A percentile compares a stretch with the other conserved stretches of the same genome.
These are phyloP conservation scores for Chlamydomonas incerta DNA, from an alignment of 139 green algal genomes.

Conservation along the genomic window DNA sequence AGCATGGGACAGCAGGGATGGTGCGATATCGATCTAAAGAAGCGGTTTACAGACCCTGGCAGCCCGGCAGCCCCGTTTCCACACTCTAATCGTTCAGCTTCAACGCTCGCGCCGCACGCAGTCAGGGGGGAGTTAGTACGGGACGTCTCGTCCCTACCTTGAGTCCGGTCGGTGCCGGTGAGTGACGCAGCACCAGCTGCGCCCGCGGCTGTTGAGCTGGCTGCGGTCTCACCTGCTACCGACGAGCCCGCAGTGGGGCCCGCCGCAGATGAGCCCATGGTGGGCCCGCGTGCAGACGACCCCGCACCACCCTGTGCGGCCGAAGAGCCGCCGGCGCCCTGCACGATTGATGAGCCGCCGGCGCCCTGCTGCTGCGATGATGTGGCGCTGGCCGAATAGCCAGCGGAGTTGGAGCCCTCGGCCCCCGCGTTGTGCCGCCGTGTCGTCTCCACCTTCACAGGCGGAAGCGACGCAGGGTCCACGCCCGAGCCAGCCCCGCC, in stretches of 20 bases:
- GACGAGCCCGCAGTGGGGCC: background rate
- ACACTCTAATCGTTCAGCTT: too few species aligned
- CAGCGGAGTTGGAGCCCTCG: background rate
- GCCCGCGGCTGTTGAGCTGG: background rate
- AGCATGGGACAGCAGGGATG: too few species aligned
- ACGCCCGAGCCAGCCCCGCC: too few species aligned
- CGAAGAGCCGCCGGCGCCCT: too few species aligned
- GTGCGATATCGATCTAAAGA: too few species aligned
- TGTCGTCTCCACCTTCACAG: constrained; percentile 17
- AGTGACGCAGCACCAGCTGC: background rate
- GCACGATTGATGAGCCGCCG: background rate
- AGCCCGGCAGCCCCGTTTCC: too few species aligned
- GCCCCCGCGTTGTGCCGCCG: background rate
- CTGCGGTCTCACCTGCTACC: background rate
- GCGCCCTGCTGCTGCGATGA: background rate
- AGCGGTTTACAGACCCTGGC: too few species aligned
- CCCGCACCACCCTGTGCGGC: too few species aligned
- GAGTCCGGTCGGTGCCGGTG: too few species aligned
- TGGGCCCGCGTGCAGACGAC: background rate
- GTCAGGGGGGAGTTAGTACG: background rate
- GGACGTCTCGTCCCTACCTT: background rate
- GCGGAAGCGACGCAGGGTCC: too few species aligned
- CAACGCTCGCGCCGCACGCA: background rate
- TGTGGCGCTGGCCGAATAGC: background rate
- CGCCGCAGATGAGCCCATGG: background rate